Conservation (phyloP, 1,139 yeast genomes). For the Taphrina betulina region DNA sequence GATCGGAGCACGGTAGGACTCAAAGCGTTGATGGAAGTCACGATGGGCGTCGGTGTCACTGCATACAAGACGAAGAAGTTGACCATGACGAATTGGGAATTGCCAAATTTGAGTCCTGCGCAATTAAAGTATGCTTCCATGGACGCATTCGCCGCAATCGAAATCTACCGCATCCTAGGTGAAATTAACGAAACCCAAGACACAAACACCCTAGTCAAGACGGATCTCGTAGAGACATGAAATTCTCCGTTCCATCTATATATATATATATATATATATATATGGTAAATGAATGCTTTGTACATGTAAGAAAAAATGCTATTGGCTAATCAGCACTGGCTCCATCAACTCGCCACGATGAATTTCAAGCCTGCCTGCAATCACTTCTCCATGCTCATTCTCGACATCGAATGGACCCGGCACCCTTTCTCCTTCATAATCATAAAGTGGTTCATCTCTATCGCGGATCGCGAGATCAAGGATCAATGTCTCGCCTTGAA, state of each 20-base stretch:
- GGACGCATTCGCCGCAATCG: conserved; percentile 23
- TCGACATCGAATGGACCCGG: conserved; percentile 16
- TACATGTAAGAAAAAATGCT: no score
- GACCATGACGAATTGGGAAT: conserved; percentile 29
- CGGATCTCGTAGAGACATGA: no score
- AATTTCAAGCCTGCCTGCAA: conserved; percentile 6
- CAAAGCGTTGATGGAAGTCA: conserved; percentile 19
- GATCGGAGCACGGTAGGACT: conserved; percentile 9
- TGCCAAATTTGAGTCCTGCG: not conserved
- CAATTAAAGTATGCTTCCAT: conserved; percentile 23
- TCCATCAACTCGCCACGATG: conserved; percentile 15
- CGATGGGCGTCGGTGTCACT: conserved; percentile 11
- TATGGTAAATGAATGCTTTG: not conserved
- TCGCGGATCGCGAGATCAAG: conserved; percentile 16
- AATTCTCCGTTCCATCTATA: no score
- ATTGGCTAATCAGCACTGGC: not conserved
- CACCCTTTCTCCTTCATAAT: conserved; percentile 27
- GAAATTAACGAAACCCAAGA: not conserved
- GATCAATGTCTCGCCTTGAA: not conserved
- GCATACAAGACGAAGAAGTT: conserved; percentile 16
- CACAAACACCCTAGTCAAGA: not conserved
- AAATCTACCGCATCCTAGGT: not conserved
- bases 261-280: not conserved
- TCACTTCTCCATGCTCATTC: conserved; percentile 17
- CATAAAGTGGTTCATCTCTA: conserved; percentile 18